These are phyloP conservation scores for Cladosporium sp. DNA, from an alignment of 2,329 filamentous ascomycete genomes.

Conservation along the genomic window DNA sequence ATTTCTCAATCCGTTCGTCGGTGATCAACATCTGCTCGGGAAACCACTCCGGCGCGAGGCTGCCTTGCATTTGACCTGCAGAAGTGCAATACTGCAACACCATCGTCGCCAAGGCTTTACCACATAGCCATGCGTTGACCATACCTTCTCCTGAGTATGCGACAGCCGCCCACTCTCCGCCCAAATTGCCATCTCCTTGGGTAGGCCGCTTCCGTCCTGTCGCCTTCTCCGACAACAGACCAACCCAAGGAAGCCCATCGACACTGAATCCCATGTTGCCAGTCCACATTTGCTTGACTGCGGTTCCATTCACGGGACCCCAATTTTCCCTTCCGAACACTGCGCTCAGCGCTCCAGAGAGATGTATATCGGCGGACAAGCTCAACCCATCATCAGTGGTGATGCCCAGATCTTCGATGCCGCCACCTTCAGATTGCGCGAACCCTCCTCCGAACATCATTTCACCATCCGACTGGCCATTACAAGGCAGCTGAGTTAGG, in stretches of 20 bases:
- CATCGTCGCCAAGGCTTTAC: slow-evolving; percentile 31
- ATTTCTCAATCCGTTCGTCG: not conserved
- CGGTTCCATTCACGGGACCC: slow-evolving; percentile 15
- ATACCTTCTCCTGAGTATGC: slow-evolving; percentile 31
- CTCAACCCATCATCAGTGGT: slow-evolving; percentile 18
- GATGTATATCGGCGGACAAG: slow-evolving; percentile 9
- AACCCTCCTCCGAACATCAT: slow-evolving; percentile 27
- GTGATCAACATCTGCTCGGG: not conserved
- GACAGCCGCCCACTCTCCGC: slow-evolving; percentile 27
- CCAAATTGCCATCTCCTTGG: not conserved
- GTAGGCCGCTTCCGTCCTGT: slow-evolving; percentile 8
- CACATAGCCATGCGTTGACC: slow-evolving; percentile 29
- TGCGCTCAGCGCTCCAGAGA: slow-evolving; percentile 22
- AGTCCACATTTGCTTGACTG: slow-evolving; percentile 26
- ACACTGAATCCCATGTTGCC: slow-evolving; percentile 26
- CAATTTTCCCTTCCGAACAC: slow-evolving; percentile 11
- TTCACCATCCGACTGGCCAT: slow-evolving; percentile 1
- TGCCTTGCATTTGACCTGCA: not conserved
- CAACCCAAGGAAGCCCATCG: slow-evolving; percentile 4
- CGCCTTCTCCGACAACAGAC: slow-evolving; percentile 26
- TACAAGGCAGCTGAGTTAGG: slow-evolving; percentile 22
- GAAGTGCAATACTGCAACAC: slow-evolving; percentile 18
- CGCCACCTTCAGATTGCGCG: slow-evolving; percentile 20
- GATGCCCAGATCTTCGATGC: slow-evolving; percentile 22
- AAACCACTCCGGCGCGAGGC: not conserved